phyloP scores from a whole-genome alignment of 257 asterid species.

The Solanum ossicruentum region DNA sequence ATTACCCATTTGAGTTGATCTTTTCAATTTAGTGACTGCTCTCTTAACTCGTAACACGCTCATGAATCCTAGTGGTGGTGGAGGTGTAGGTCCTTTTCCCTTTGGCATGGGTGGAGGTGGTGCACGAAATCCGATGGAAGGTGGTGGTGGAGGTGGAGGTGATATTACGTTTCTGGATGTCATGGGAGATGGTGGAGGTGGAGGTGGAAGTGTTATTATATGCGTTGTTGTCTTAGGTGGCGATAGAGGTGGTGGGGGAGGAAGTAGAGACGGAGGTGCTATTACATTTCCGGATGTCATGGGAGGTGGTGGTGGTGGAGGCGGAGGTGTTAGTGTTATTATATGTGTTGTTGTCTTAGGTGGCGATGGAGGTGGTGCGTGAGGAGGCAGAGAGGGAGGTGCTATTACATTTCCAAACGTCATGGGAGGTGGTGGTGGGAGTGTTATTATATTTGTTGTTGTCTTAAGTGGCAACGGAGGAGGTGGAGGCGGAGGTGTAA shows the following conservation, averaged over 20 bases:
- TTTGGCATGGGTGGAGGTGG: slow-evolving; percentile 30
- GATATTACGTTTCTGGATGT: not conserved
- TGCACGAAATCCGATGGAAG: slow-evolving; percentile 2
- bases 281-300: not conserved
- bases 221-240: not conserved
- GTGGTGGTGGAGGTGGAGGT: slow-evolving; percentile 16
- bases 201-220: slow-evolving; percentile 4
- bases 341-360: not conserved
- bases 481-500: not conserved
- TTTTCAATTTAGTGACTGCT: slow-evolving; percentile 35
- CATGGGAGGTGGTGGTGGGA: slow-evolving; percentile 4
- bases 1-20: slow-evolving; percentile 60
- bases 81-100: slow-evolving; percentile 25
- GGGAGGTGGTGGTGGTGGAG: slow-evolving; percentile 4
- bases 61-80: not conserved
- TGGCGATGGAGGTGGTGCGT: not conserved
- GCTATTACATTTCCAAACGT: not conserved
- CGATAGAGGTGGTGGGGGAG: not conserved
- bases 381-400: not conserved
- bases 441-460: not conserved
- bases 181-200: slow-evolving; percentile 5
- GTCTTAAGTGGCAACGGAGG: not conserved
- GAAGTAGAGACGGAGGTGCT: not conserved
- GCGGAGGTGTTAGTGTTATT: slow-evolving; percentile 1
- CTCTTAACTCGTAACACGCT: slow-evolving; percentile 27